Conservation (phyloP, 176 grass and related monocot species). For the Avena sativa region DNA sequence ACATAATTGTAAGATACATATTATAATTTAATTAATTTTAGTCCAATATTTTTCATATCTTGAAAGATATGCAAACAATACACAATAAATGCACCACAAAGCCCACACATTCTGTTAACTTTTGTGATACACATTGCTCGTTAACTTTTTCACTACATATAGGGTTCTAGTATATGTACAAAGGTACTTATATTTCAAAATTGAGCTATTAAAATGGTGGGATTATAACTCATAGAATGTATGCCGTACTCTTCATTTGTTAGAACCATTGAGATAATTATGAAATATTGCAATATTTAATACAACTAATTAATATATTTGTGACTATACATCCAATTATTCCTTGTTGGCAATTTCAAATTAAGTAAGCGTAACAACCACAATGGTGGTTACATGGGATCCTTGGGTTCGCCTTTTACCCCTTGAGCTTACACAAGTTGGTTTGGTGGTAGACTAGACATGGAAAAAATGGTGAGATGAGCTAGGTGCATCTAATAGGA, state of each 20-base stretch:
- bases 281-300: not conserved
- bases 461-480: not conserved
- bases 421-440: not conserved
- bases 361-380: not conserved
- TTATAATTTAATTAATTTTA: not conserved
- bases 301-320: not conserved
- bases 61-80: not conserved
- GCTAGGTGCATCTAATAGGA: not conserved
- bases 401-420: not conserved
- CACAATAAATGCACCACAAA: not conserved
- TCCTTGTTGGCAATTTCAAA: not conserved
- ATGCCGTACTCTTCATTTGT: not conserved
- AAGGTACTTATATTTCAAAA: not conserved
- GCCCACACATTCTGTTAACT: not conserved
- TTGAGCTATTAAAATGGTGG: not conserved
- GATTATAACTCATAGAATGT: not conserved
- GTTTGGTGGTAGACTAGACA: not conserved
- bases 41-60: not conserved
- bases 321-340: not conserved
- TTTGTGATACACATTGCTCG: no score
- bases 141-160: no score
- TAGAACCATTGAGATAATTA: not conserved
- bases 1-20: not conserved
- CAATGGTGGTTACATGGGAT: not conserved
- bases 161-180: not conserved